Percentiles rank a stretch among this genome's conserved stretches.
Conservation (phyloP, 2,329 filamentous ascomycete genomes). For the Teratosphaeria gauchensis region DNA sequence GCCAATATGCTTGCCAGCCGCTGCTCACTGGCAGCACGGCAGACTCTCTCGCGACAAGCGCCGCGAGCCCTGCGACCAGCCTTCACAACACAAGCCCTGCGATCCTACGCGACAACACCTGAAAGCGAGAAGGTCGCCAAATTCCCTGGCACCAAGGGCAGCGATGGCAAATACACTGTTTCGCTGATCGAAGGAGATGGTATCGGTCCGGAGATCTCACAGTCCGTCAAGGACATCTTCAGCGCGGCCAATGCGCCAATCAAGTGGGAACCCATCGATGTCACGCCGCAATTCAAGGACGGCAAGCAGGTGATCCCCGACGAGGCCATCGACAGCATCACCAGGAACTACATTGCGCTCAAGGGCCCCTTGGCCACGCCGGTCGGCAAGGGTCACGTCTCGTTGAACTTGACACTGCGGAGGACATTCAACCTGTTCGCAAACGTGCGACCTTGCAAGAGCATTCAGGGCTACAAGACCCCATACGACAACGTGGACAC, state of each 20-base stretch:
- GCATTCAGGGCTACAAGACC: constrained; percentile 30
- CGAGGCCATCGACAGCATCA: constrained; percentile 84
- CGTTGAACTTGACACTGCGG: constrained; percentile 94
- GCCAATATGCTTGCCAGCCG: constrained; percentile 73
- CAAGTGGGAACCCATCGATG: constrained; percentile 94
- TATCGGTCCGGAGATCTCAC: constrained; percentile 83
- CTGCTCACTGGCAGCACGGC: constrained; percentile 65
- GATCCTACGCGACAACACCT: constrained; percentile 2
- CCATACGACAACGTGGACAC: constrained; percentile 65
- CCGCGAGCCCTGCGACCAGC: constrained; percentile 23
- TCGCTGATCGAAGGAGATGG: constrained; percentile 98
- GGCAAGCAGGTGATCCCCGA: constrained; percentile 93
- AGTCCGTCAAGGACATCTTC: constrained; percentile 99
- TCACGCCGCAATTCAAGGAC: constrained; percentile 85
- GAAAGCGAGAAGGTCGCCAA: constrained; percentile 69
- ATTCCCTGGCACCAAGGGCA: constrained; percentile 83
- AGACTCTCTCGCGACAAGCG: constrained; percentile 39
- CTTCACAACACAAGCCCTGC: constrained; percentile 3
- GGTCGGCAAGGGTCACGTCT: constrained; percentile 97
- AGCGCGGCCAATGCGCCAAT: constrained; percentile 90
- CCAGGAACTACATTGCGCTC: constrained; percentile 91
- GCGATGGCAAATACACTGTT: constrained; percentile 89
- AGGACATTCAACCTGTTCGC: constrained; percentile 99
- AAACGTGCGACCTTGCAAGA: constrained; percentile 96
- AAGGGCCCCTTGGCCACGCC: constrained; percentile 98